Base-by-base conservation (phyloP, 345 rosid genomes). In the Salix exigua region DNA sequence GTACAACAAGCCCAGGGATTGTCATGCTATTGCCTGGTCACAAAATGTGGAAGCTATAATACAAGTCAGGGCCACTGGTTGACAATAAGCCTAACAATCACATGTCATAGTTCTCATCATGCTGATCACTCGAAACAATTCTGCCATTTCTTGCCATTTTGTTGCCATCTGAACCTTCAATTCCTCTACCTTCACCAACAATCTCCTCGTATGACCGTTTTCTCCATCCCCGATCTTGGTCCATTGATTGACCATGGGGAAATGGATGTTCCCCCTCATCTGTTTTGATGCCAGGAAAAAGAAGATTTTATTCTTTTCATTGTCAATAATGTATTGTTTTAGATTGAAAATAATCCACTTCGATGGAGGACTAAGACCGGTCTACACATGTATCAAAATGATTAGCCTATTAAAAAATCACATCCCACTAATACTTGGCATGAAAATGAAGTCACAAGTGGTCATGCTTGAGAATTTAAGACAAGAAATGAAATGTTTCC, bases 221-320 rank as follows among this genome's bases (percentile, higher is more conserved):
- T 77, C 79, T 76, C 88, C 87, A 80, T 26, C 77, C 81, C 38
- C 62, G 75, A 48, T 81, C 82, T 66, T 70, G 82, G 83, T 71
- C 85, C 83, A 61, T 72, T 66, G 83, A 68, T 77, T 76, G 82
- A 55, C 75, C 83, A 28, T 70, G 86, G 18, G 84, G 73, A 73
- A 44, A 77, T 44, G 73, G 83, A 53, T 72, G 85, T 23, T 77
- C 85, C 67, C 78, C 86, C 40, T 61, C 80, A 78, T 85, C 89
- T 89, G 89, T 55, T 82, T 78, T 75, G 63, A 64, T 75, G 67
- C 73, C 86, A 82, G 70, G 67, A 42, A 66, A 48, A 50, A 75
- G 16, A 73, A 66, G 40, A 69, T 66, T 46, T 74, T 69, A 73
- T 76, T 72, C 77, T 44, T 73, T 81, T 76, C 60, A 72, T 75